Evolutionary conservation across 2,329 filamentous ascomycete genomes (phyloP), one percentile per base, ranked within the genome.

Genomic region (Lasiodiplodia gonubiensis): DNA sequence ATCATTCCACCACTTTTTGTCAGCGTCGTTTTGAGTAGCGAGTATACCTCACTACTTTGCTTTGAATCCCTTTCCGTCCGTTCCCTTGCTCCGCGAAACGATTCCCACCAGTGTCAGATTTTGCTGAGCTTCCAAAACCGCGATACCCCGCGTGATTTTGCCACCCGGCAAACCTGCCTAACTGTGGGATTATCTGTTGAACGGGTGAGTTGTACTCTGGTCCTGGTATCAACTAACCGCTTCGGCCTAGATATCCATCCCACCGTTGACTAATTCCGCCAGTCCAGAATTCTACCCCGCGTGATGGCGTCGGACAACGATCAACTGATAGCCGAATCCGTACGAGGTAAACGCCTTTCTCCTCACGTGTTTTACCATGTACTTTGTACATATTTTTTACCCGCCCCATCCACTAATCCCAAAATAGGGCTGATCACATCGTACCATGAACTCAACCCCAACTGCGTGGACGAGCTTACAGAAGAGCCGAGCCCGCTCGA

Each of bases 361-460:
- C 3, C 12, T 39, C 52, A 54, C 23, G 23, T 23, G 72, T 71
- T 64, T 66, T 35, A 33, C 25, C 27, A 12, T 48, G 16, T 64
- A 33, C 52, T 52, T 30, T n/a, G 30, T 8, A 2, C 18, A 21
- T 12, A n/a, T 4, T 25, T 35, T 60, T 23, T 18, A 18, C 7
- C 16, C 1, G 35, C 35, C 1, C 35, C 16, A 42, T 46, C n/a
- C n/a, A 52, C 30, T 63, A 11, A 63, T 35, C 23, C 12, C 1
- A 7, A 23, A 3, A 1, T 80, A 25, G 83, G 86, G 67, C 84
- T 93, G 25, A 86, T 94, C 70, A 84, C 81, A 12, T 87, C 84
- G n/a, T 94, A 92, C 78, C 87, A 90, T 73, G 91, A 93, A 71
- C 85, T 94, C 66, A 94, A 94, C 74, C 78, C 83, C 67, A 76